Evolutionary conservation across 2,329 filamentous ascomycete genomes (phyloP), one percentile per base, ranked within the genome.

Genomic region (Aspergillus aculeatus): DNA sequence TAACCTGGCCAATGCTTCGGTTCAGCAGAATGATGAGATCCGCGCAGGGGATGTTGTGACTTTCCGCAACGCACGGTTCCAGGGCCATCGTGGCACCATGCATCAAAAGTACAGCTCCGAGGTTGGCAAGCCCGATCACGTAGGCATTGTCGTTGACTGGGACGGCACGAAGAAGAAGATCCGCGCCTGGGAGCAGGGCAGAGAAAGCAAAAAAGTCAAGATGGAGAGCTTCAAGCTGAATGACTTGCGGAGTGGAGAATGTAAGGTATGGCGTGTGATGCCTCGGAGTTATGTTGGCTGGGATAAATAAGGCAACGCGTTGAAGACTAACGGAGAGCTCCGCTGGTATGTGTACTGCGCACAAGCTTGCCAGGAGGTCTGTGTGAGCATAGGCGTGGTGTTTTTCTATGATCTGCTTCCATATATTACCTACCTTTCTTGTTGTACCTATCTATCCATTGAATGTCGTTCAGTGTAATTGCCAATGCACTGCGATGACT

Each of bases 111-210:
- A 99, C 75, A 88, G 83, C 52, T 81, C 86, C 55, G 95, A 99
- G 67, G 91, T 97, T 1, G 93, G 92, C 65, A 95, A 91, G 73
- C 91, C 85, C 10, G 84, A 94, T 64, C 95, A 99, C 70, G 94
- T 98, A 0, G 95, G 86, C 2, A 81, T 99, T 2, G 94, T 99
- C 4, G 86, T 92, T 10, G 95, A 99, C 75, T 99, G 95, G 95
- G 95, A 99, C 75, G 95, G 95, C 3, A 96, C 92, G 47, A 96
- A 97, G 85, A 96, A 96, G 84, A 97, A 98, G 83, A 89, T 99
- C 26, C 82, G 93, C 29, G 93, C 89, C 1, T 98, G 92, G 91
- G 95, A 98, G 76, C 95, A 99, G 74, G 94, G 94, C 0, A 82
- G 94, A 14, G 94, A 98, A 80, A 93, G 87, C 74, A 94, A 90